Percentiles rank a stretch among this genome's conserved stretches.
Conservation (phyloP, 148 eudicot genomes). For the Nepenthes gracilis region DNA sequence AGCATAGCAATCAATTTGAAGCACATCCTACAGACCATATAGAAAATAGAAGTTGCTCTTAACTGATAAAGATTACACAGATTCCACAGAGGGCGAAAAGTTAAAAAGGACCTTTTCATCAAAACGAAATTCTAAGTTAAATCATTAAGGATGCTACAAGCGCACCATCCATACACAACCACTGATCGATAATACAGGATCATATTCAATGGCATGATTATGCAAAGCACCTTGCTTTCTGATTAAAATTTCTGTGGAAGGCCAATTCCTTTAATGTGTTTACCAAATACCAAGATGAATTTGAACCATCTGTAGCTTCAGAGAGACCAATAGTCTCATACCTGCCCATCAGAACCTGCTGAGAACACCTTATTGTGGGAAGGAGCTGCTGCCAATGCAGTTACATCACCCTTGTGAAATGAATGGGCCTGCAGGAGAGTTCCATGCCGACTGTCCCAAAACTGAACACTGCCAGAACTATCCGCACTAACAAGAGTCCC, state of each 20-base stretch:
- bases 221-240: too few species aligned
- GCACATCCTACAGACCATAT: too few species aligned
- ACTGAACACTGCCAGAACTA: slow-evolving; percentile 89
- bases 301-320: not conserved
- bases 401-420: slow-evolving; percentile 83
- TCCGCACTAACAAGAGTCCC: slow-evolving; percentile 86
- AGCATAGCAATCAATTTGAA: too few species aligned
- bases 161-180: too few species aligned
- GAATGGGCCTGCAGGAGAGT: slow-evolving; percentile 83
- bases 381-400: slow-evolving; percentile 74
- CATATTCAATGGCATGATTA: too few species aligned
- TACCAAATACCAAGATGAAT: not conserved
- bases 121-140: too few species aligned
- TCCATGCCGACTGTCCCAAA: slow-evolving; percentile 83
- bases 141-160: too few species aligned
- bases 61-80: too few species aligned
- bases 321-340: slow-evolving; percentile 14
- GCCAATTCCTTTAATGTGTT: not conserved
- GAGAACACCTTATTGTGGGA: slow-evolving; percentile 78
- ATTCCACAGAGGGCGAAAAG: too few species aligned
- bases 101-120: too few species aligned
- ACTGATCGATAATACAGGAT: too few species aligned
- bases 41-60: too few species aligned
- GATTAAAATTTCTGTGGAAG: not conserved
- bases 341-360: slow-evolving; percentile 97